A percentile compares a stretch with the other conserved stretches of the same genome.
Evolutionary conservation across 1,284 basidiomycete genomes (phyloP).

Genomic region (Ceratobasidium papillatum): DNA sequence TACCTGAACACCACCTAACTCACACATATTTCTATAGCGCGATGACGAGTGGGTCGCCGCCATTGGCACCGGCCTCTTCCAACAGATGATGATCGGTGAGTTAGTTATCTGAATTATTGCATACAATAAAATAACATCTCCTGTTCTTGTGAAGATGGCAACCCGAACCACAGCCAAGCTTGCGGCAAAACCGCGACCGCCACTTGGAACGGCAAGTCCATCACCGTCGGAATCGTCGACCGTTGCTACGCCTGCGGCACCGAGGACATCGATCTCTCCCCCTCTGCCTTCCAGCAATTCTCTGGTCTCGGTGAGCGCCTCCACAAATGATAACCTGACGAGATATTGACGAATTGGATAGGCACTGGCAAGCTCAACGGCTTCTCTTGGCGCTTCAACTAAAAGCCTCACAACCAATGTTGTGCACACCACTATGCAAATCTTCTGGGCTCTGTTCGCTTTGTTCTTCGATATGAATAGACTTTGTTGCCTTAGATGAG

Average conservation of each 20-base stretch:
- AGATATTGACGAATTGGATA: neutral
- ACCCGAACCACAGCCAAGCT: too few relatives aligned
- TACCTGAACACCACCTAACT: too few relatives aligned
- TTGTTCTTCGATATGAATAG: too few relatives aligned
- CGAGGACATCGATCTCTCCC: slow-evolving; percentile 25
- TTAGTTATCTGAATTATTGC: neutral
- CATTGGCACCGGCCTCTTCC: slow-evolving; percentile 18
- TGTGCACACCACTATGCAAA: too few relatives aligned
- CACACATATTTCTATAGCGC: too few relatives aligned
- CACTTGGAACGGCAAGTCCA: too few relatives aligned
- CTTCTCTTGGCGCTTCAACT: slow-evolving; percentile 26
- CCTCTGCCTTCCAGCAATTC: slow-evolving; percentile 24
- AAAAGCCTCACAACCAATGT: neutral
- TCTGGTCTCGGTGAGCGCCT: neutral
- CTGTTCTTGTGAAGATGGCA: neutral
- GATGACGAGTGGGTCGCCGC: slow-evolving; percentile 31
- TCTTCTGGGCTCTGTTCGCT: too few relatives aligned
- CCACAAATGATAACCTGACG: neutral
- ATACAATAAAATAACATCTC: neutral
- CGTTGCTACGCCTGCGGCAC: slow-evolving; percentile 19
- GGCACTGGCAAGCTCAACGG: neutral
- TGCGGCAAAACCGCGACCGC: too few relatives aligned
- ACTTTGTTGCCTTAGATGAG: too few relatives aligned
- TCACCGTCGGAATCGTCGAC: slow-evolving; percentile 20
- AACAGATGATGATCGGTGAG: slow-evolving; percentile 31